Base-by-base conservation (phyloP, 2,329 filamentous ascomycete genomes). In the Aureobasidium leucospermi region DNA sequence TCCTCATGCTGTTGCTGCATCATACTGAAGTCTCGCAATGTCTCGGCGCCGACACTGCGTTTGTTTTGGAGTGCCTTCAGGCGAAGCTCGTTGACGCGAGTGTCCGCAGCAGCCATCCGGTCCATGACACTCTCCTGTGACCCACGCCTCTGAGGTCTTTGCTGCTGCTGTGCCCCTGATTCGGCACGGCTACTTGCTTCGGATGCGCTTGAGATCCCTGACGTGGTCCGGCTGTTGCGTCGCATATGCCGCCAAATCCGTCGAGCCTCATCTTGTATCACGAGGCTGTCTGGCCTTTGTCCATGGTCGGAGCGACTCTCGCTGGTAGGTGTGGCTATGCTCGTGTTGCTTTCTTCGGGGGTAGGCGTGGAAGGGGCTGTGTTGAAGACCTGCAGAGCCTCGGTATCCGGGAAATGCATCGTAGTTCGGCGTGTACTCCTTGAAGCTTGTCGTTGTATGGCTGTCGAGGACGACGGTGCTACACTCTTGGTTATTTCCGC, bases 21-120 rank as follows among this genome's bases (percentile, higher is more conserved):
- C 34, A 58, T 47, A 15, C 55, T 29, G 45, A 60, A 60, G 19
- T 67, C 73, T 60, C 66, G 68, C 62, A 76, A 59, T 16, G 74
- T 75, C 63, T 75, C 74, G 6, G 71, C 71, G 11, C 74, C 73
- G 5, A 76, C 65, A 60, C 71, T 75, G 38, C 74, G 66, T 63
- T 74, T 74, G 60, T 75, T 75, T 57, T 67, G 64, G 43, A 75
- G 46, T 2, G 74, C 74, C 59, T 65, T 64, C 16, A 65, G 63
- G 34, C 68, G 65, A 46, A 75, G 63, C 52, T 68, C 68, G 39
- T 56, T 29, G 16, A 67, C 36, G 29, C 59, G 58, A 16, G 53
- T 51, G 45, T 65, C 60, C 16, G 58, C 46, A 8, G 53, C 45
- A 19, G 59, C 57, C 23, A 59, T 38, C 29, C 29, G 10, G 49